Evolutionary conservation across 2,329 filamentous ascomycete species (phyloP), one percentile per base, ranked within the genome.

Genomic region (Byssothecium circinans): DNA sequence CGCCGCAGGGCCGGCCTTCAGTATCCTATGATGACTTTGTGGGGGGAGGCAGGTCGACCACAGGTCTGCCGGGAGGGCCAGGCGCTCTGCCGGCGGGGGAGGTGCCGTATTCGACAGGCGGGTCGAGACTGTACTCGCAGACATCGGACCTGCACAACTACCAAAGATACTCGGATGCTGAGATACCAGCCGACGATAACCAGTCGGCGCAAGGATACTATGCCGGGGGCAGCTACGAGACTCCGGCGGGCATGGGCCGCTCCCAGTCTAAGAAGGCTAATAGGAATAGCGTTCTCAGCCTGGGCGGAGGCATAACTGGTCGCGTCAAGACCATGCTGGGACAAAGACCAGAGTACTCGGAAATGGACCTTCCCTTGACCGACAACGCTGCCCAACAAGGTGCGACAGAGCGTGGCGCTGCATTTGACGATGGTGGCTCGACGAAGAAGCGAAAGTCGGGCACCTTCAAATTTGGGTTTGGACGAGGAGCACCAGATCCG

Each of bases 341-440:
- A 43, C 91, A 96, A 85, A 87, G 84, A 8, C 79, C 81, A 18
- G 81, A 88, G 54, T 97, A 99, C 73, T 96, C 92, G 27, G 94
- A 97, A 74, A 99, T 99, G 94, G 92, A 99, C 68, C 78, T 99
- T 45, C 94, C 94, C 12, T 78, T 99, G 71, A 97, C 92, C 4
- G 90, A 97, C 68, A 76, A 86, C 38, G 82, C 79, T 43, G 80
- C 78, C 39, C 75, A 79, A 59, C 74, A 62, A 37, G 56, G 60
- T 25, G 62, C 60, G 35, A 45, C 75, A 50, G 68, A 72, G 56
- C 65, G 66, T 70, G 67, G 71, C 70, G 64, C 70, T 70, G 61
- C 64, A 53, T 44, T 68, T 68, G 39, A 70, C 65, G 50, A 57
- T 6, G 37, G 49, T 6, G 48, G 54, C 40, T 51, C 56, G 3